Conservation (phyloP, 495 filamentous ascomycete species). For the Hyaloscypha bicolor region DNA sequence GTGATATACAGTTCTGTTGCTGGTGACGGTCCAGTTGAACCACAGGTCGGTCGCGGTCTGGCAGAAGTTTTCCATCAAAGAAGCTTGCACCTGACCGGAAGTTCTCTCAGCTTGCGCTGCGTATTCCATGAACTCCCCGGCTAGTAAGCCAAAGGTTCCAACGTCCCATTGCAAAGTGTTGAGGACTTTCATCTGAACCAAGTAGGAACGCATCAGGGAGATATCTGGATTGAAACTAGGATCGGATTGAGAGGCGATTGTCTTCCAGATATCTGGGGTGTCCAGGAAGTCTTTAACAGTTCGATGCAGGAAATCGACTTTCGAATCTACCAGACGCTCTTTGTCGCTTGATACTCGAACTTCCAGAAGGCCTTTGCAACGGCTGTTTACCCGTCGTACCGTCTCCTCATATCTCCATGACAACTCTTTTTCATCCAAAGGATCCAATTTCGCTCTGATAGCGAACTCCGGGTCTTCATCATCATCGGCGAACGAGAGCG, state of each 20-base stretch:
- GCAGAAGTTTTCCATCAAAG: too few relatives aligned
- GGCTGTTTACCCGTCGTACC: not conserved
- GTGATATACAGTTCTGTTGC: too few relatives aligned
- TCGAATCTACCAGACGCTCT: not conserved
- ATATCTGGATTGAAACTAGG: not conserved
- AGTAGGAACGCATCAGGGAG: not conserved
- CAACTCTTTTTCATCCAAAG: not conserved
- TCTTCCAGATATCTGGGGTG: not conserved
- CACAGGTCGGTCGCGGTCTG: too few relatives aligned
- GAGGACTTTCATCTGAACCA: too few relatives aligned
- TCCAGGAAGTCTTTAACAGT: slow-evolving; percentile 2
- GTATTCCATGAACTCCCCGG: too few relatives aligned
- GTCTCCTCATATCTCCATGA: not conserved
- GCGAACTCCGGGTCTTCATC: not conserved
- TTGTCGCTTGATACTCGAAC: not conserved
- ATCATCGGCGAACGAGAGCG: not conserved
- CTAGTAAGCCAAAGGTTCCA: too few relatives aligned
- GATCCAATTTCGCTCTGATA: not conserved
- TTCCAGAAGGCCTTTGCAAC: not conserved
- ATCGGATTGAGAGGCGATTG: not conserved
- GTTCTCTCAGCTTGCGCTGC: too few relatives aligned
- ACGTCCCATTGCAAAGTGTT: too few relatives aligned
- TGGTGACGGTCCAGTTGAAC: too few relatives aligned
- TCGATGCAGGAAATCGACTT: not conserved
- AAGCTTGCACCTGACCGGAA: too few relatives aligned